These are phyloP conservation scores for Sabuloglossum arenarium DNA, from an alignment of 495 filamentous ascomycete genomes.

Conservation along the genomic window DNA sequence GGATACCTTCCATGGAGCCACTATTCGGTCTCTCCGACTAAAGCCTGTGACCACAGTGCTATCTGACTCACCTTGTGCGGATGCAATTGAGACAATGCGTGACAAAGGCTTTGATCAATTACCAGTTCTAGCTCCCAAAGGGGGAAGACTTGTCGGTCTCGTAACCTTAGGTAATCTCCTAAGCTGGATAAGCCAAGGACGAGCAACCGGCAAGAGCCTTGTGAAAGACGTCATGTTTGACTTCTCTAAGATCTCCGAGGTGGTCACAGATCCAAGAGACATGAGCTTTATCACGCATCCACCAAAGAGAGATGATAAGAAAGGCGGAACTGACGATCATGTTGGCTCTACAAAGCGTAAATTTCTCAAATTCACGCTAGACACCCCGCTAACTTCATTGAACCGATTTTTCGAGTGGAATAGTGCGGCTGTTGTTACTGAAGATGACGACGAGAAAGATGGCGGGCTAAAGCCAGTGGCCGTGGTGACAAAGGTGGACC, in stretches of 20 bases:
- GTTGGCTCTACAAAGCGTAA: slow-evolving; percentile 25
- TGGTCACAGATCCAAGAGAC: slow-evolving; percentile 63
- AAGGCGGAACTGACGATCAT: not conserved
- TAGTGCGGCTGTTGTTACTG: slow-evolving; percentile 80
- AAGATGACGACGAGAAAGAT: slow-evolving; percentile 33
- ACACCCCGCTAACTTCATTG: slow-evolving; percentile 64
- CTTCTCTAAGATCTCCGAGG: slow-evolving; percentile 65
- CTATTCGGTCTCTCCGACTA: slow-evolving; percentile 58
- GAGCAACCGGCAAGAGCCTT: slow-evolving; percentile 45
- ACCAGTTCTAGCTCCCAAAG: slow-evolving; percentile 54
- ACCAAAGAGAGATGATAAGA: slow-evolving; percentile 17
- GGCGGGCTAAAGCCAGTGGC: slow-evolving; percentile 55
- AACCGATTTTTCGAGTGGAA: slow-evolving; percentile 97
- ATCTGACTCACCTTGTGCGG: slow-evolving; percentile 43
- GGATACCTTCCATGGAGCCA: slow-evolving; percentile 49
- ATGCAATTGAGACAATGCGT: slow-evolving; percentile 90
- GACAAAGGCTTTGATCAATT: slow-evolving; percentile 94
- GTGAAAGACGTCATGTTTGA: slow-evolving; percentile 92
- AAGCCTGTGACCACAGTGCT: slow-evolving; percentile 81
- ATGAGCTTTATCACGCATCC: slow-evolving; percentile 17
- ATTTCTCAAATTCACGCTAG: slow-evolving; percentile 84
- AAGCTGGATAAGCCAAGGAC: slow-evolving; percentile 62
- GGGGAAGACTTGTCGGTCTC: slow-evolving; percentile 58
- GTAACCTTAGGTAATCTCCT: slow-evolving; percentile 91
- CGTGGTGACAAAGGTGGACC: slow-evolving; percentile 89